Evolutionary conservation across 2,329 filamentous ascomycete genomes (phyloP), one percentile per base, ranked within the genome.

Genomic region (Pseudogymnoascus sp.): DNA sequence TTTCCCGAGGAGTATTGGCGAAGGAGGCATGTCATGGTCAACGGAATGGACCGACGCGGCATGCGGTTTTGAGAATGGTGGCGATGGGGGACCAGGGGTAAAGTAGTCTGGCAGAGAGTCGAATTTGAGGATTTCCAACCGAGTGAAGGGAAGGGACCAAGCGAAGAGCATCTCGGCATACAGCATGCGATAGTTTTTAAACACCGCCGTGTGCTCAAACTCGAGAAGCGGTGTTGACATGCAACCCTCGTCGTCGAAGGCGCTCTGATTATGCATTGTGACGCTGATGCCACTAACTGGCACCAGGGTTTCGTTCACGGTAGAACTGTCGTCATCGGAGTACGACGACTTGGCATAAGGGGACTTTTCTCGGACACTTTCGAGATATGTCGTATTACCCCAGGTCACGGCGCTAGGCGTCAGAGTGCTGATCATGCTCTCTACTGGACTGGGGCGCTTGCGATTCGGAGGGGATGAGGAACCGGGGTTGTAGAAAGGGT

Each of bases 111-210:
- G 81, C 39, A 88, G 75, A 3, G 84, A 80, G 65, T 88, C 88
- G 69, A 88, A 89, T 69, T 89, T 89, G 74, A 89, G 79, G 28
- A 89, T 82, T 70, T 89, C 86, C 1, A 89, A 78, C 16, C 85
- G 79, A 33, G 83, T 79, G 4, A 88, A 74, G 0, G 84, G 84
- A 62, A 85, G 80, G 2, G 79, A 77, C 86, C 86, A 89, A 74
- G 84, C 82, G 66, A 86, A 85, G 3, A 89, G 78, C 73, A 89
- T 80, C 72, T 88, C 84, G n/a, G 86, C 85, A 67, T 89, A 89
- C 0, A 82, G 79, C 64, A 84, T 82, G 36, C 86, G 82, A 69
- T 88, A 89, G 67, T 77, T 78, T n/a, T 80, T 78, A 66, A 85
- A 85, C 19, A 81, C 71, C 3, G 76, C 71, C 4, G 75, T 72